Evolutionary conservation across 2,329 filamentous ascomycete species (phyloP).

Genomic region (Fusarium nurragi): DNA sequence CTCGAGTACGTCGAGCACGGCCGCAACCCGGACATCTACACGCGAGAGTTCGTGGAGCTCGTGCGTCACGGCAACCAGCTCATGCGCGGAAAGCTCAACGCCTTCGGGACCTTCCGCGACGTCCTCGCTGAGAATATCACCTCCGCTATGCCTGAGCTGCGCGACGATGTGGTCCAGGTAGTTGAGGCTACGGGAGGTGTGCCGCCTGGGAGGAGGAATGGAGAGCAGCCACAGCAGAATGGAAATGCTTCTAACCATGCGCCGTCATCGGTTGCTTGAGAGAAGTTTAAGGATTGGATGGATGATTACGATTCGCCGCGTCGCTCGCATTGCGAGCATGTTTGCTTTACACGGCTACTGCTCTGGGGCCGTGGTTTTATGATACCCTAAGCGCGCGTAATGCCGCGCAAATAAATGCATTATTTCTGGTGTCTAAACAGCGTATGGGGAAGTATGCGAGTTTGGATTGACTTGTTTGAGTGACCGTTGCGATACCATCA

Average conservation of each 20-base stretch:
- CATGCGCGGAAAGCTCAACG: conserved; percentile 70
- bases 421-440: background rate
- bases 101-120: conserved; percentile 70
- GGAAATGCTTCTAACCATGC: conserved; percentile 17
- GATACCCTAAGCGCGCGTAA: conserved; percentile 13
- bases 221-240: conserved; percentile 26
- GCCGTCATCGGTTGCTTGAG: conserved; percentile 14
- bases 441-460: background rate
- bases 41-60: conserved; percentile 76
- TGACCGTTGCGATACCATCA: background rate
- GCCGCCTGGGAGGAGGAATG: conserved; percentile 18
- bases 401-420: conserved; percentile 4
- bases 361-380: background rate
- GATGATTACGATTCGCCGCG: background rate
- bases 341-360: background rate
- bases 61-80: conserved; percentile 73
- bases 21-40: conserved; percentile 79
- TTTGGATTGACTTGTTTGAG: background rate
- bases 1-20: conserved; percentile 76
- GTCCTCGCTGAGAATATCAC: conserved; percentile 68
- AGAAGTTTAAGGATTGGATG: background rate
- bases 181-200: conserved; percentile 57
- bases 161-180: conserved; percentile 62
- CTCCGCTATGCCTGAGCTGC: conserved; percentile 67
- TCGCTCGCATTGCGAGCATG: conserved; percentile 22